These are phyloP conservation scores for Trypanosoma vivax DNA, from an alignment of 208 protist genomes.

Conservation along the genomic window DNA sequence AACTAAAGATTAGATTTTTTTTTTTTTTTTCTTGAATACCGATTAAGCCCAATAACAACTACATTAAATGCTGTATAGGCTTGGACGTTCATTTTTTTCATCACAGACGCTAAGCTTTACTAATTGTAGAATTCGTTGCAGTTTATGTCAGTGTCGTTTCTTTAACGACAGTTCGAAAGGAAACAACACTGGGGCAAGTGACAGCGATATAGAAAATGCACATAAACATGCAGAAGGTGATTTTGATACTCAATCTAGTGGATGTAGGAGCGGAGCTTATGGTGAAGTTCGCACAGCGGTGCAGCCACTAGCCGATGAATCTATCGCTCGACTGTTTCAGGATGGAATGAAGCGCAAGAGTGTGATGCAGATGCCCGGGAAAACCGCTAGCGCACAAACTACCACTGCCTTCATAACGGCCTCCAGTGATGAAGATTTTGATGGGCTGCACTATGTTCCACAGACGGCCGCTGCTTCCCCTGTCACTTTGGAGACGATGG, in stretches of 20 bases:
- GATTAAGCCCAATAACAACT: too few relatives aligned
- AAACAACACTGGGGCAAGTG: too few relatives aligned
- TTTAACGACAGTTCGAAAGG: too few relatives aligned
- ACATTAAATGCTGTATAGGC: too few relatives aligned
- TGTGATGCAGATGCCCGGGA: slow-evolving; percentile 13
- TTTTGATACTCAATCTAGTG: neutral
- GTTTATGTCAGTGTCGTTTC: too few relatives aligned
- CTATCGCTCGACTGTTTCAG: slow-evolving; percentile 26
- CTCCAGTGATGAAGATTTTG: slow-evolving; percentile 12
- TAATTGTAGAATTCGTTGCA: too few relatives aligned
- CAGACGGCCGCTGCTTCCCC: neutral
- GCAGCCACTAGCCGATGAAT: slow-evolving; percentile 5
- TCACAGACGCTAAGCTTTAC: too few relatives aligned
- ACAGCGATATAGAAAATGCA: neutral
- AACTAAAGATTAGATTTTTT: too few relatives aligned
- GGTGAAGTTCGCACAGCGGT: too few relatives aligned
- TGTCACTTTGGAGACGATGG: slow-evolving; percentile 28
- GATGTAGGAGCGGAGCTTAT: neutral
- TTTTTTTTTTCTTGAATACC: too few relatives aligned
- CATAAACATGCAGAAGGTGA: slow-evolving; percentile 12
- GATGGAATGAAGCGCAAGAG: slow-evolving; percentile 10
- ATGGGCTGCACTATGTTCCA: neutral
- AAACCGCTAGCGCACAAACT: slow-evolving; percentile 8
- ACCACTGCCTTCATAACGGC: slow-evolving; percentile 14
- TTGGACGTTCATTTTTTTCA: too few relatives aligned